A percentile compares a stretch with the other conserved stretches of the same genome.
These are phyloP conservation scores for Trametes sanguinea DNA, from an alignment of 768 basidiomycete genomes.

Conservation along the genomic window DNA sequence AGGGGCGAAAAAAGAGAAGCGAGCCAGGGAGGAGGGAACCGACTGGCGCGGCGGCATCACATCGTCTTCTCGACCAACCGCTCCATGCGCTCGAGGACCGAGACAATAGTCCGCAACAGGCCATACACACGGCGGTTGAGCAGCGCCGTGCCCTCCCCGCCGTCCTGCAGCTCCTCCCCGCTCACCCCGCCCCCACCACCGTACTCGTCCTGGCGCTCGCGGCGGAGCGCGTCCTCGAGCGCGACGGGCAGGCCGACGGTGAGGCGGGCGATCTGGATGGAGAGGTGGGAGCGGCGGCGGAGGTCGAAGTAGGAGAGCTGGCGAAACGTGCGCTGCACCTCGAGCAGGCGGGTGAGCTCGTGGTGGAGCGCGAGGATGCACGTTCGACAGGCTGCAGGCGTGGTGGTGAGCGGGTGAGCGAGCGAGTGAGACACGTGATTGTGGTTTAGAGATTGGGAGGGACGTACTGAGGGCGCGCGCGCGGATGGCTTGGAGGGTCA, in stretches of 20 bases:
- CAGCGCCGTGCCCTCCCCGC: constrained; percentile 30
- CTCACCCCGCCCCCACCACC: constrained; percentile 27
- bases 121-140: constrained; percentile 60
- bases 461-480: constrained; percentile 71
- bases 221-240: constrained; percentile 66
- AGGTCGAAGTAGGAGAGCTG: constrained; percentile 78
- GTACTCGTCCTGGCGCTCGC: constrained; percentile 31
- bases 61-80: constrained; percentile 38
- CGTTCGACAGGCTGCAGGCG: constrained; percentile 62
- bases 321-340: constrained; percentile 76
- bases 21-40: too few species aligned
- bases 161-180: neutral
- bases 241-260: constrained; percentile 74
- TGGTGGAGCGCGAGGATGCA: constrained; percentile 74
- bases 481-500: constrained; percentile 67
- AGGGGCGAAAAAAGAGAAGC: too few species aligned
- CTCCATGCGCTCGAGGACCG: constrained; percentile 69
- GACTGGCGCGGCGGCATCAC: neutral
- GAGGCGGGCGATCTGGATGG: constrained; percentile 76
- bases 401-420: neutral
- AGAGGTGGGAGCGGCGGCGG: constrained; percentile 71
- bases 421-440: constrained; percentile 5
- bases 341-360: constrained; percentile 76
- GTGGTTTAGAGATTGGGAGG: neutral
- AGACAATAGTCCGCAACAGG: constrained; percentile 62